Evolutionary conservation across 352 stramenopile genomes (phyloP).

Genomic region (Globisporangium megalacanthum): DNA sequence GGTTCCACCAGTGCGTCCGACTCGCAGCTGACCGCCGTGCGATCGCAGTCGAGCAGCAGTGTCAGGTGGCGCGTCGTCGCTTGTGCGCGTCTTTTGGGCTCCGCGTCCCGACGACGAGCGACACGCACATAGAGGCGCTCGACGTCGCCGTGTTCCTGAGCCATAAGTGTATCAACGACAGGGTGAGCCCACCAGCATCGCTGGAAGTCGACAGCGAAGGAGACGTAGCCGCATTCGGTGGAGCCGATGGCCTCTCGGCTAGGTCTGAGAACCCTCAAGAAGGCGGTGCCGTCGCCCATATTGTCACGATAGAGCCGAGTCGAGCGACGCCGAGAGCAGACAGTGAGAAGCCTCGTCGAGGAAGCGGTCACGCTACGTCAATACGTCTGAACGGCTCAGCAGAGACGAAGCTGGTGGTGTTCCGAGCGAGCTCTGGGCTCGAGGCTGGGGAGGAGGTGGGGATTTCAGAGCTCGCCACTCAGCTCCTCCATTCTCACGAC

Average conservation of each 20-base stretch:
- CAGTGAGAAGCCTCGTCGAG: constrained; percentile 1
- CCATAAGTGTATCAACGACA: constrained; percentile 36
- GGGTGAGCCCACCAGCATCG: constrained; percentile 12
- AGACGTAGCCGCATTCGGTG: background rate
- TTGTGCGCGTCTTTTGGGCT: constrained; percentile 51
- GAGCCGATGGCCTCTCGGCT: too few relatives aligned
- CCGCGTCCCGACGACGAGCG: background rate
- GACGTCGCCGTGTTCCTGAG: constrained; percentile 53
- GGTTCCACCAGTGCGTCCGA: constrained; percentile 44
- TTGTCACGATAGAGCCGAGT: background rate
- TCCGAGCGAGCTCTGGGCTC: constrained; percentile 5
- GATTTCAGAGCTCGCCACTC: background rate
- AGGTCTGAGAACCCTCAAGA: constrained; percentile 6
- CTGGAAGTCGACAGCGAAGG: background rate
- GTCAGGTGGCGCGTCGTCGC: constrained; percentile 30
- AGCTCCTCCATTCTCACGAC: constrained; percentile 1
- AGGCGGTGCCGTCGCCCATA: background rate
- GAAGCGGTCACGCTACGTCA: background rate
- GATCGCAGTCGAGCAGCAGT: constrained; percentile 38
- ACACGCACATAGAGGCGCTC: constrained; percentile 14
- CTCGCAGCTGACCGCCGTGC: constrained; percentile 54
- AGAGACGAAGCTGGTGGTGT: background rate
- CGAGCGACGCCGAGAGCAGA: background rate
- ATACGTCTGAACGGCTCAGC: background rate
- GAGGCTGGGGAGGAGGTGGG: background rate